Conservation (phyloP, 495 filamentous ascomycete genomes). For the Sporormia fimetaria region DNA sequence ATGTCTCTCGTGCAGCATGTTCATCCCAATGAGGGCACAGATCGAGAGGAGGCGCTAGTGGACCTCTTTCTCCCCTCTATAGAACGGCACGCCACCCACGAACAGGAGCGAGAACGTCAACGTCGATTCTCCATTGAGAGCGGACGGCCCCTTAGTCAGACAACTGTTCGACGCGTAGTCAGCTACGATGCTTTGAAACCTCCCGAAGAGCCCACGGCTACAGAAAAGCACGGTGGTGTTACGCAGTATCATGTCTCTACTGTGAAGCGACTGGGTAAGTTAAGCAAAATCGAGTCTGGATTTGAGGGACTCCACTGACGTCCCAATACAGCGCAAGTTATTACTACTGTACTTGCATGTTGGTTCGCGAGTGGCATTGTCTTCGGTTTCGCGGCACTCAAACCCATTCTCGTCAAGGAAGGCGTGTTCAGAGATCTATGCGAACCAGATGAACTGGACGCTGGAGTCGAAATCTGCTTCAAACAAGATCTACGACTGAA, state of each 20-base stretch:
- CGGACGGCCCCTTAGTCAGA: conserved; percentile 1
- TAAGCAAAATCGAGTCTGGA: conserved; percentile 2
- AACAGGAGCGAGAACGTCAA: conserved; percentile 7
- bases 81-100: conserved; percentile 3
- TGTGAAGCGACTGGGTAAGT: conserved; percentile 21
- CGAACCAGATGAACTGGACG: conserved; percentile 10
- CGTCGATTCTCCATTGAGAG: conserved; percentile 7
- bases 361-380: conserved; percentile 23
- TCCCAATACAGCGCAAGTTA: conserved; percentile 17
- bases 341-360: conserved; percentile 18
- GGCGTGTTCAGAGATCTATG: conserved; percentile 22
- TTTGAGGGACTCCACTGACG: conserved; percentile 1
- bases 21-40: conserved; percentile 26
- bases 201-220: conserved; percentile 15
- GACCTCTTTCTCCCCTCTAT: conserved; percentile 16
- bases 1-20: conserved; percentile 32
- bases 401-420: conserved; percentile 25
- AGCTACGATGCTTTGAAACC: conserved; percentile 26
- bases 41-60: conserved; percentile 23
- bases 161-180: conserved; percentile 19
- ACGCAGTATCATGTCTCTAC: conserved; percentile 24
- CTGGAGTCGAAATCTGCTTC: conserved; percentile 14
- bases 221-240: conserved; percentile 20
- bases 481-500: conserved; percentile 28
- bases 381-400: conserved; percentile 25